Evolutionary conservation across 1,284 basidiomycete genomes (phyloP), one percentile per base, ranked within the genome.

Genomic region (Cryptococcus sp.): DNA sequence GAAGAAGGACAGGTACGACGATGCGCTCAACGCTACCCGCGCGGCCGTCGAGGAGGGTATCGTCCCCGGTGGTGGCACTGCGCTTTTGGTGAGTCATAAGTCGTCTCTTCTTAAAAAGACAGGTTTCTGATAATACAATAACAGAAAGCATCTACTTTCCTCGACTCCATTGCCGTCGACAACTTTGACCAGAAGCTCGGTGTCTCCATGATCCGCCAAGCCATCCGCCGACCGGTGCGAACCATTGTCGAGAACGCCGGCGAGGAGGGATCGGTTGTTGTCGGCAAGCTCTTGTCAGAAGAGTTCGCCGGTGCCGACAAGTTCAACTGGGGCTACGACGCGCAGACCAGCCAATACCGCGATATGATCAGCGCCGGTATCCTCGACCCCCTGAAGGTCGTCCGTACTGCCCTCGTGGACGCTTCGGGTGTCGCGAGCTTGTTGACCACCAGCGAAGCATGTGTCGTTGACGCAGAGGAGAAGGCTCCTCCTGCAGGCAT

Each of bases 131-230:
- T 50, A 20, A 8, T 20, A 69, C 47, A 3, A 35, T 84, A 91
- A 31, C 84, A 95, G 75, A 96, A 95, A 82, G 93, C 94, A 2
- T 90, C 88, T 25, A 83, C 91, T 44, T 84, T 88, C 56, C 87
- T 98, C 58, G 86, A 89, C 74, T 82, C 84, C 50, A 86, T 97
- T 69, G 79, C 85, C 46, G 90, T 91, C 4, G 82, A 83, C 78
- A 98, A 98, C 90, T 98, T 98, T 78, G 95, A 99, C 83, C 94
- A 98, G 78, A 89, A 93, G 76, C 89, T 98, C 56, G 95, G 95
- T 75, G 91, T 99, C 44, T 86, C 87, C 60, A 97, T 98, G 80
- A 92, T 98, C 80, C 87, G 88, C 56, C 87, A 90, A 23, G 94
- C 94, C 23, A 82, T 99, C 58, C 87, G 87, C 42, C 84, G 88